These are phyloP conservation scores for Oemleria cerasiformis DNA, from an alignment of 306 rosid genomes.

Conservation along the genomic window DNA sequence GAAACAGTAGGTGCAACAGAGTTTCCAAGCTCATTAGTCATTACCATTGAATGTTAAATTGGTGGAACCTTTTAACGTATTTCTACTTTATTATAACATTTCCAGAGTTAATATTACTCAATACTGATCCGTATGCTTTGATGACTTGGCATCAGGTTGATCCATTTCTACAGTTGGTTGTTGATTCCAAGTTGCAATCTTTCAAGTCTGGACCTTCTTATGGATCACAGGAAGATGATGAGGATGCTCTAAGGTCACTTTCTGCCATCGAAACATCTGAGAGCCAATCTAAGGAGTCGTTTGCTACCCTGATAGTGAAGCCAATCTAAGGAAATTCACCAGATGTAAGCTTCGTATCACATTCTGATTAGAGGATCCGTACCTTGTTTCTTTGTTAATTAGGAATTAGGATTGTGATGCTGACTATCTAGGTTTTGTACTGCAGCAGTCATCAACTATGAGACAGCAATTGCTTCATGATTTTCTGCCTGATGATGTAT, in stretches of 20 bases:
- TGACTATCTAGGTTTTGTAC: not conserved
- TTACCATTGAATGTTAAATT: not conserved
- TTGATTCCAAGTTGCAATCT: conserved; percentile 58
- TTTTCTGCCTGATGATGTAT: conserved; percentile 53
- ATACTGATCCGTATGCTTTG: not conserved
- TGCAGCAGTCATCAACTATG: conserved; percentile 35
- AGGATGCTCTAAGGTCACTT: conserved; percentile 49
- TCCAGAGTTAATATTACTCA: not conserved
- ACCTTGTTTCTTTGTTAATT: not conserved
- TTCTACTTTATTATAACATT: not conserved
- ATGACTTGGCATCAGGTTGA: conserved; percentile 50
- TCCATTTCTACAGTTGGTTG: conserved; percentile 65
- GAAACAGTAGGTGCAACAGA: conserved; percentile 39
- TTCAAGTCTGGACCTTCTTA: conserved; percentile 35
- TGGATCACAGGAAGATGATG: conserved; percentile 79
- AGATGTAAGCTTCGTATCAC: conserved; percentile 33
- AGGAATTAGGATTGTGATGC: not conserved
- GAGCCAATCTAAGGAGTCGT: conserved; percentile 41
- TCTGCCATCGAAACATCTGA: conserved; percentile 32
- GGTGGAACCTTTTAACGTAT: not conserved
- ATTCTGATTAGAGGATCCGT: not conserved
- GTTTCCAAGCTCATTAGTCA: not conserved
- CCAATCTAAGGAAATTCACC: conserved; percentile 42
- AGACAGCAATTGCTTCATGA: conserved; percentile 49
- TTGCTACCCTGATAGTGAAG: conserved; percentile 53